Conservation (phyloP, 2,329 filamentous ascomycete genomes). For the Epichloe hybrida region DNA sequence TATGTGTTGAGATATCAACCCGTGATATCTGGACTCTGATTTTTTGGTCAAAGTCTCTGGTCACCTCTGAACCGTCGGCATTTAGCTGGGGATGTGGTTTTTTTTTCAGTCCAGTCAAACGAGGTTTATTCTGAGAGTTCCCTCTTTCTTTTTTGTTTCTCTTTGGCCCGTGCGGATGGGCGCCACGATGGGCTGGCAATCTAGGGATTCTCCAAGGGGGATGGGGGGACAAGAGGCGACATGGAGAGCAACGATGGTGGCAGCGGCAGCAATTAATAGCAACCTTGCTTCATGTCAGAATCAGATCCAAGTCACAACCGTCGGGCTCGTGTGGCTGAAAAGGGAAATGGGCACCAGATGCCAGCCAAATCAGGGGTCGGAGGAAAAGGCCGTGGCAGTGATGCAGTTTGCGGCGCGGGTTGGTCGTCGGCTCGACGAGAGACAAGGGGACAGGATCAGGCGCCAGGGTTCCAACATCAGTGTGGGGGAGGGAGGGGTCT, state of each 20-base stretch:
- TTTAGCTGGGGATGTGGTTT: not conserved
- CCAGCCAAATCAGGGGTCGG: not conserved
- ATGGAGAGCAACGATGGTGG: not conserved
- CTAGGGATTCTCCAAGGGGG: not conserved
- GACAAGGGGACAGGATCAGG: not conserved
- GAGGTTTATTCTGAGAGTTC: no score
- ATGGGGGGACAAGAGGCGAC: not conserved
- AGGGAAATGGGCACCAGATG: not conserved
- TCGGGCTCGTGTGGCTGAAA: not conserved
- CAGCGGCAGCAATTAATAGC: not conserved
- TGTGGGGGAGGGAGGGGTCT: not conserved
- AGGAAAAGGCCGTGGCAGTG: not conserved
- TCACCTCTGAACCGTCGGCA: not conserved
- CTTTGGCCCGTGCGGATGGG: not conserved
- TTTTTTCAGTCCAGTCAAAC: not conserved
- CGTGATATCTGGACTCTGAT: not conserved
- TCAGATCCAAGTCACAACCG: not conserved
- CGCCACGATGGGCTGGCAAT: not conserved
- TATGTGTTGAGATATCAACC: not conserved
- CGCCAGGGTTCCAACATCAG: not conserved
- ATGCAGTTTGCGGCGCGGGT: not conserved
- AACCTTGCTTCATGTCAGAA: not conserved
- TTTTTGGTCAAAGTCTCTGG: not conserved
- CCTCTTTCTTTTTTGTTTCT: not conserved
- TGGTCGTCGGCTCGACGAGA: not conserved